Evolutionary conservation across 352 stramenopile species (phyloP).

Genomic region (Phytophthora vignae): DNA sequence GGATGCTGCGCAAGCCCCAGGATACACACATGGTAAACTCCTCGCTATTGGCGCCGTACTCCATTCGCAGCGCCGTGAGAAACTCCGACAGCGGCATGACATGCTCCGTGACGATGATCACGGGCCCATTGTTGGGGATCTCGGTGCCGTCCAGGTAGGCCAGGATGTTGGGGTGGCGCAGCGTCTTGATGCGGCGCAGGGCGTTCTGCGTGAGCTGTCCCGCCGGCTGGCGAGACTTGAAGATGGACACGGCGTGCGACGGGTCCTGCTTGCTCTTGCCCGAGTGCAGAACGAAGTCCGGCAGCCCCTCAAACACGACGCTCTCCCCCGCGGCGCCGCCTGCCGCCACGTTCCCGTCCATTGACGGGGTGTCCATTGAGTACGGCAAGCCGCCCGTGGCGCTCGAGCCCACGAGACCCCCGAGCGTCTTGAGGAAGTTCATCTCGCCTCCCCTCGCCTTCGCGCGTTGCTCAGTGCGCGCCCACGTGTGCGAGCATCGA

Average conservation of each 20-base stretch:
- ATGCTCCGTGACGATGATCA: conserved; percentile 96
- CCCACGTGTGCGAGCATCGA: conserved; percentile 6
- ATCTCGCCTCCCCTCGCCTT: conserved; percentile 37
- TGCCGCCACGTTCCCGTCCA: conserved; percentile 56
- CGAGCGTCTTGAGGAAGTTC: conserved; percentile 92
- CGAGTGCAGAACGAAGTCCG: conserved; percentile 87
- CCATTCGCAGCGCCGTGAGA: conserved; percentile 74
- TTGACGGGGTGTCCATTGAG: conserved; percentile 49
- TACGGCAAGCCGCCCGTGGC: conserved; percentile 81
- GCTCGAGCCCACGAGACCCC: conserved; percentile 71
- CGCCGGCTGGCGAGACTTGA: conserved; percentile 91
- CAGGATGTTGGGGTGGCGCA: conserved; percentile 95
- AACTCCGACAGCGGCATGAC: conserved; percentile 92
- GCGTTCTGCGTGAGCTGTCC: conserved; percentile 89
- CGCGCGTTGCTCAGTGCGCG: neutral
- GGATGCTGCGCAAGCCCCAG: conserved; percentile 94
- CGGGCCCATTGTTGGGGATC: conserved; percentile 80
- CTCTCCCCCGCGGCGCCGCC: conserved; percentile 41
- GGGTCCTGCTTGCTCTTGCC: conserved; percentile 89
- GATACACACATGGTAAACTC: conserved; percentile 89
- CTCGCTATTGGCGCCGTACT: conserved; percentile 67
- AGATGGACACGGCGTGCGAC: conserved; percentile 87
- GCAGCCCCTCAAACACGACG: conserved; percentile 67
- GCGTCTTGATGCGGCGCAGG: conserved; percentile 92
- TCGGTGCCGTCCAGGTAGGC: conserved; percentile 87